Base-by-base conservation (phyloP, 805 yeast species). In the Metschnikowia anglica region DNA sequence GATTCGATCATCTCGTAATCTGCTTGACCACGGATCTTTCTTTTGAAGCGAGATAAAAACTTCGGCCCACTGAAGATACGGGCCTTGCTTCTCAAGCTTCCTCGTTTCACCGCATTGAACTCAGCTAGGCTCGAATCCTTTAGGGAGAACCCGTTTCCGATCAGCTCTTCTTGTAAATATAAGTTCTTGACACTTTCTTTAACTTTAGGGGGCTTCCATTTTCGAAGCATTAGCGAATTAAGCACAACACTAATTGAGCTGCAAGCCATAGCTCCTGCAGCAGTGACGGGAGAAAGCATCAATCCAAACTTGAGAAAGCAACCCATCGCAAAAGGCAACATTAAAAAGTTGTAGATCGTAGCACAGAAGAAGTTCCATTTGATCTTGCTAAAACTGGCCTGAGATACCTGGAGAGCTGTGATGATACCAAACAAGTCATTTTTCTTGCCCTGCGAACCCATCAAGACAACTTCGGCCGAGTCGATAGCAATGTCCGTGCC, bases 401-500 rank as follows among this genome's bases (percentile, higher is more conserved):
- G 68, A 0, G 95, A 81, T 10, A 91, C 77, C 44, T 83, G 85
- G 24, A 85, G 59, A 0, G 90, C 85, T 43, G 79, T 71, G 19
- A 74, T 62, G 4, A 85, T 75, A 7, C 85, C 82, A 15, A 58
- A 56, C 39, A 81, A 61, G 42, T 60, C 72, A 30, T 41, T 56
- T 18, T 56, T 54, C n/a, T 43, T 45, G 5, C 55, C 60, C 5
- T 48, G 48, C 8, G 50, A 44, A 10, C 78, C 75, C 58, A 87
- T 62, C 12, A 93, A 68, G 15, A 93, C 96, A 28, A 93, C 77
- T 62, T 89, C 96, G 0, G 99, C 97, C n/a, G 96, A 87, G 52
- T 90, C 97, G 52, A 93, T 85, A 1, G 99, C 98, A 53, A 93
- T 87, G 56, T 93, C 98, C 0, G 98, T 87, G 4, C 98, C 97